Base-by-base conservation (phyloP, 345 rosid species). In the Cardamine occulta region DNA sequence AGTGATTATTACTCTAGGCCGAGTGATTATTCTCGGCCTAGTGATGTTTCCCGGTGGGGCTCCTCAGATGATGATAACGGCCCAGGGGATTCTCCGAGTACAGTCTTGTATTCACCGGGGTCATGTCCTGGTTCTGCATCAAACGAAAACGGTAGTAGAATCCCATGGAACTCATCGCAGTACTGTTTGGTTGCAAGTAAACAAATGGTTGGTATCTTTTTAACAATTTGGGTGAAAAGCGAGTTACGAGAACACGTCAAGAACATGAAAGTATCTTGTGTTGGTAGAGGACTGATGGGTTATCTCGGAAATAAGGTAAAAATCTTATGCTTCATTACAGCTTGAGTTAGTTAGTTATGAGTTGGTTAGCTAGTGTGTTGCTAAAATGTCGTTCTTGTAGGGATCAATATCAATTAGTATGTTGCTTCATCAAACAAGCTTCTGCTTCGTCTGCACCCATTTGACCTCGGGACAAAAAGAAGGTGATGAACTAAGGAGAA, bases 271-370 rank as follows among this genome's bases (percentile, higher is more conserved):
- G 97, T 95, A 45, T 95, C 97, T 76, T 89, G 97, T 79, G 94
- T 95, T 61, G 99, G 99, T 51, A 84, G 99, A 86, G 99, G 99
- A 74, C 57, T 95, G 79, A 95, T 92, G 98, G 99, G 99, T 62
- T 95, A 95, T 81, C 98, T 95, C 0, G 96, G 97, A 70, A 95
- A 95, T 80, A 95, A 95, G 99, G 99, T 95, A 86, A 66, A 48
- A 17, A 37, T 13, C 19, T 74, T 53, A 63, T 28, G 5, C 68
- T 66, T 76, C 42, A 15, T 44, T 59, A 66, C n/a, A 0, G 2
- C 14, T 2, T 49, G 6, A 24, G n/a, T 53, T 53, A 5, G 35
- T 61, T 63, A 24, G 7, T n/a, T n/a, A n/a, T n/a, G n/a, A n/a
- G n/a, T 53, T 53, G 10, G 35, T 61, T 63, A 24, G 7, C n/a